Evolutionary conservation across 2,329 filamentous ascomycete species (phyloP).

Genomic region (Shiraia bambusicola): DNA sequence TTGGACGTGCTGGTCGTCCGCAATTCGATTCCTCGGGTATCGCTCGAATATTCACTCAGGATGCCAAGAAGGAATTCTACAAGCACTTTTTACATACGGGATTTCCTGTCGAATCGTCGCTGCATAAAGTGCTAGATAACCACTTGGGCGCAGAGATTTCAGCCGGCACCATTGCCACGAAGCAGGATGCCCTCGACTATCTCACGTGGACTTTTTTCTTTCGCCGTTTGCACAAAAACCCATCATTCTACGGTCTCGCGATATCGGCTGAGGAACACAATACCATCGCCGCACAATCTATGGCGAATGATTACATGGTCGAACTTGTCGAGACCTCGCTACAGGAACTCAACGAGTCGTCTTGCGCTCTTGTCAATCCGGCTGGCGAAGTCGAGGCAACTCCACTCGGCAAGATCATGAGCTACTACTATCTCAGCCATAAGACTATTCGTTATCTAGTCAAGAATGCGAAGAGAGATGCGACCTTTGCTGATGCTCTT

Average conservation of each 20-base stretch:
- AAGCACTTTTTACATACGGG: conserved; percentile 98
- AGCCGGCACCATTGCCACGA: conserved; percentile 86
- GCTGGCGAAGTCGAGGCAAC: conserved; percentile 91
- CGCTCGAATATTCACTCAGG: conserved; percentile 94
- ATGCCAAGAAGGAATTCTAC: conserved; percentile 98
- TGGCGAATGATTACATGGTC: conserved; percentile 94
- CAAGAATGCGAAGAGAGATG: conserved; percentile 71
- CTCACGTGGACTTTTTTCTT: conserved; percentile 99
- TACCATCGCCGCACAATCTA: conserved; percentile 77
- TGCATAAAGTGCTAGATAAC: conserved; percentile 96
- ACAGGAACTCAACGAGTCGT: conserved; percentile 76
- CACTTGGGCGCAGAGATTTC: conserved; percentile 94
- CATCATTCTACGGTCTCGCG: conserved; percentile 94
- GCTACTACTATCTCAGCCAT: conserved; percentile 95
- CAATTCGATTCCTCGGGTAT: conserved; percentile 97
- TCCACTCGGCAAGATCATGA: conserved; percentile 96
- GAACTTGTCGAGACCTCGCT: conserved; percentile 87
- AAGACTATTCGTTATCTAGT: conserved; percentile 87
- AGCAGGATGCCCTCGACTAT: conserved; percentile 96
- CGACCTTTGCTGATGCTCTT: conserved; percentile 78
- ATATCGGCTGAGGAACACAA: conserved; percentile 92
- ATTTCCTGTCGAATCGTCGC: conserved; percentile 93
- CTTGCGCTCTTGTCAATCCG: conserved; percentile 77
- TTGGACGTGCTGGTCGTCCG: conserved; percentile 89
- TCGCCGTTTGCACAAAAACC: conserved; percentile 93